Evolutionary conservation across 2,329 filamentous ascomycete species (phyloP).

Genomic region (Cladophialophora yegresii): DNA sequence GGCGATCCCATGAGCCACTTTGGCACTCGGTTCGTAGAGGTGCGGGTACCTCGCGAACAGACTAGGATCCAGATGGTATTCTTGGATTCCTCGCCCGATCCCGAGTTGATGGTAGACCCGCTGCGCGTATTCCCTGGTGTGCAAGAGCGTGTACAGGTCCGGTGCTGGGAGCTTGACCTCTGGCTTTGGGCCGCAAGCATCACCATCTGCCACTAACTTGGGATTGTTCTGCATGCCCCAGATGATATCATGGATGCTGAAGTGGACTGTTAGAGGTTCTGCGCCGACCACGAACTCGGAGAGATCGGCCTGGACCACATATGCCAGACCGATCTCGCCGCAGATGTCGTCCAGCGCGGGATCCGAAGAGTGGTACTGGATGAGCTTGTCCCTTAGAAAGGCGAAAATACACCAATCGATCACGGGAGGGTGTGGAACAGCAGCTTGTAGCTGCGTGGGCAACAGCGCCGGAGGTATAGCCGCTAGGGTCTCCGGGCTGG

Average conservation of each 20-base stretch:
- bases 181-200: not conserved
- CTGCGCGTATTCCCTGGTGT: constrained; percentile 17
- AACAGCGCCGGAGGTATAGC: constrained; percentile 17
- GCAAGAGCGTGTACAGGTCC: constrained; percentile 19
- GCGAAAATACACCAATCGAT: constrained; percentile 30
- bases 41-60: constrained; percentile 26
- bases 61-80: constrained; percentile 7
- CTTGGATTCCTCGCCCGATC: constrained; percentile 11
- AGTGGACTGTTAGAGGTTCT: constrained; percentile 17
- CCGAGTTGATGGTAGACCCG: constrained; percentile 17
- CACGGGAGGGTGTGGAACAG: constrained; percentile 26
- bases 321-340: constrained; percentile 24
- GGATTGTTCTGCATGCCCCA: constrained; percentile 18
- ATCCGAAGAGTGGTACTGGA: constrained; percentile 27
- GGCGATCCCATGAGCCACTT: constrained; percentile 16
- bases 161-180: constrained; percentile 20
- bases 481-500: constrained; percentile 9
- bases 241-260: constrained; percentile 25
- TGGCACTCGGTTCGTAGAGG: constrained; percentile 19
- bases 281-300: constrained; percentile 26
- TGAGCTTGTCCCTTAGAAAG: constrained; percentile 26
- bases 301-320: constrained; percentile 30
- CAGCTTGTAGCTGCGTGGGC: constrained; percentile 19
- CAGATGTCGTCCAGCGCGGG: constrained; percentile 25
- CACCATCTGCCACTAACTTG: not conserved